Evolutionary conservation across 176 grass and related monocot genomes (phyloP).

Genomic region (Elaeis guineensis): DNA sequence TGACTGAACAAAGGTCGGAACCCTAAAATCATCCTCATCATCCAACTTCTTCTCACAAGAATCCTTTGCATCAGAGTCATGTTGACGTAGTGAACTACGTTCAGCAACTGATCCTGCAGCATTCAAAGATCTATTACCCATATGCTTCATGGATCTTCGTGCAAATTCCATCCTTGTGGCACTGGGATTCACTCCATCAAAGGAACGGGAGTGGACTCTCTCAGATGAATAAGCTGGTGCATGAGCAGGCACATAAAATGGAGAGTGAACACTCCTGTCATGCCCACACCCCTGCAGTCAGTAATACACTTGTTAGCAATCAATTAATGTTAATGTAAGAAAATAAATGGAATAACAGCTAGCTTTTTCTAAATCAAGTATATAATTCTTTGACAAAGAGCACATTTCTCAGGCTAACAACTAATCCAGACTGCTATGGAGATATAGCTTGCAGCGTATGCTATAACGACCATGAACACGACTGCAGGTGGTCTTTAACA

Average conservation of each 20-base stretch:
- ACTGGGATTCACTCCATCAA: too few species aligned
- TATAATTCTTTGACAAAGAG: too few species aligned
- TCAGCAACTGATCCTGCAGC: not conserved
- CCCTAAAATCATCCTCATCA: conserved; percentile 12
- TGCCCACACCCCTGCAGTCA: not conserved
- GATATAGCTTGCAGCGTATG: too few species aligned
- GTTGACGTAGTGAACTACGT: not conserved
- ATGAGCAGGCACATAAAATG: not conserved
- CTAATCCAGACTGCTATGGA: too few species aligned
- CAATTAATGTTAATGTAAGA: conserved; percentile 4
- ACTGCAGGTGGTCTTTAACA: too few species aligned
- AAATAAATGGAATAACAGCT: not conserved
- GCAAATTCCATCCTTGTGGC: too few species aligned
- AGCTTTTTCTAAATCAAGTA: too few species aligned
- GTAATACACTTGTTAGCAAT: conserved; percentile 20
- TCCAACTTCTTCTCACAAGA: conserved; percentile 5
- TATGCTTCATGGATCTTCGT: too few species aligned
- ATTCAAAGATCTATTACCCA: not conserved
- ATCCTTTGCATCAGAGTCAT: not conserved
- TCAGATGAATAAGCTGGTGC: not conserved
- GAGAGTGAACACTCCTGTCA: not conserved
- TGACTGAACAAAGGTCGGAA: conserved; percentile 5
- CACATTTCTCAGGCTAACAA: too few species aligned
- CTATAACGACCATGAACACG: too few species aligned
- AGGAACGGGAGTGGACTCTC: not conserved